phyloP scores from a whole-genome alignment of 257 asterid species.

The Nicotiana sylvestris region DNA sequence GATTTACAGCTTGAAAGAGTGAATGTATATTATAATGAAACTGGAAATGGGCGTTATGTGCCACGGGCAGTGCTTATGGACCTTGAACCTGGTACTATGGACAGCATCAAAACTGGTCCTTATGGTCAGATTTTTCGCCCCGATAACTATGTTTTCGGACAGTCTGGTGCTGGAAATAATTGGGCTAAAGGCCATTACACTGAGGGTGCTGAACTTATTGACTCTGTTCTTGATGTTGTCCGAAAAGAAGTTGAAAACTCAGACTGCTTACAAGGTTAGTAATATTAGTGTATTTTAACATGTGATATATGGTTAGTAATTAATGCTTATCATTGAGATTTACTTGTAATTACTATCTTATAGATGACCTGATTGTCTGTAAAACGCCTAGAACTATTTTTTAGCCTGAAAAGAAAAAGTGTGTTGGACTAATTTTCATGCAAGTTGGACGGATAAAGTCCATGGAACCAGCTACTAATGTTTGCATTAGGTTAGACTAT shows the following conservation, averaged over 20 bases:
- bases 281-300: no score
- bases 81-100: constrained; percentile 31
- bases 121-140: constrained; percentile 25
- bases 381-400: no score
- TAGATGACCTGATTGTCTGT: no score
- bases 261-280: constrained; percentile 25
- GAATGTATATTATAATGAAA: constrained; percentile 27
- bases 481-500: no score
- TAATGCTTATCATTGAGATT: no score
- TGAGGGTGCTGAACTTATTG: constrained; percentile 31
- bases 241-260: constrained; percentile 30
- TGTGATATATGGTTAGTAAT: no score
- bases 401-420: no score
- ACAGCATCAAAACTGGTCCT: constrained; percentile 25
- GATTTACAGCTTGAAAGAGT: constrained; percentile 26
- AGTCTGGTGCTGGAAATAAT: constrained; percentile 30
- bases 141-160: constrained; percentile 28
- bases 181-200: constrained; percentile 31
- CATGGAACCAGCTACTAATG: no score
- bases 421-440: no score
- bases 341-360: no score
- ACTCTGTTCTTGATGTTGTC: constrained; percentile 29
- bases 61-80: constrained; percentile 29
- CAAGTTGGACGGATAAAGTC: no score
- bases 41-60: constrained; percentile 24